These are phyloP conservation scores for Geotrichum aggregatum DNA, from an alignment of 1,139 yeast species.

Conservation along the genomic window DNA sequence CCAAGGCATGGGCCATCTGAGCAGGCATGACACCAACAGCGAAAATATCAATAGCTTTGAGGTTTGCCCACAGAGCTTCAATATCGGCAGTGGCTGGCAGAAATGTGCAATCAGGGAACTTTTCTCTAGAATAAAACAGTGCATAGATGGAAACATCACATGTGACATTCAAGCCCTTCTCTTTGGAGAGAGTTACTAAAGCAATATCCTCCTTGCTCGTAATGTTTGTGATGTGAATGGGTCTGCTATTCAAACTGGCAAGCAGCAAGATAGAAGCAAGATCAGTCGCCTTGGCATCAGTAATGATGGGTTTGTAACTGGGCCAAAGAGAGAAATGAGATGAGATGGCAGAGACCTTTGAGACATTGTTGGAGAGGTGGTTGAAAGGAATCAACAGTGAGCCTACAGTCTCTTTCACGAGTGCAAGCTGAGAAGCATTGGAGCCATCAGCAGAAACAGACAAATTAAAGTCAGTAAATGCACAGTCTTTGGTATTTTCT, in stretches of 20 bases:
- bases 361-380: conserved; percentile 55
- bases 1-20: conserved; percentile 61
- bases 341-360: conserved; percentile 71
- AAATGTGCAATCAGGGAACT: conserved; percentile 62
- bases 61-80: conserved; percentile 72
- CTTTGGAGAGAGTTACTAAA: conserved; percentile 80
- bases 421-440: conserved; percentile 60
- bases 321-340: conserved; percentile 86
- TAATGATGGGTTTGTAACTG: conserved; percentile 71
- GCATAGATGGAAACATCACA: conserved; percentile 86
- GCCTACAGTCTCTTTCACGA: conserved; percentile 64
- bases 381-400: conserved; percentile 79
- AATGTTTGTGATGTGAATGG: conserved; percentile 87
- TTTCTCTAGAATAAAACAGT: conserved; percentile 69
- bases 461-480: conserved; percentile 76
- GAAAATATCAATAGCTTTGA: conserved; percentile 76
- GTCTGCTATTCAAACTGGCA: conserved; percentile 81
- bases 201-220: conserved; percentile 77
- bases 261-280: conserved; percentile 84
- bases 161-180: conserved; percentile 74
- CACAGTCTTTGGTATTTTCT: conserved; percentile 44
- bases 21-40: conserved; percentile 80
- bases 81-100: conserved; percentile 81
- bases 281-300: conserved; percentile 89
- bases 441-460: conserved; percentile 77